Conservation (phyloP, 768 basidiomycete genomes). For the Suillus plorans region DNA sequence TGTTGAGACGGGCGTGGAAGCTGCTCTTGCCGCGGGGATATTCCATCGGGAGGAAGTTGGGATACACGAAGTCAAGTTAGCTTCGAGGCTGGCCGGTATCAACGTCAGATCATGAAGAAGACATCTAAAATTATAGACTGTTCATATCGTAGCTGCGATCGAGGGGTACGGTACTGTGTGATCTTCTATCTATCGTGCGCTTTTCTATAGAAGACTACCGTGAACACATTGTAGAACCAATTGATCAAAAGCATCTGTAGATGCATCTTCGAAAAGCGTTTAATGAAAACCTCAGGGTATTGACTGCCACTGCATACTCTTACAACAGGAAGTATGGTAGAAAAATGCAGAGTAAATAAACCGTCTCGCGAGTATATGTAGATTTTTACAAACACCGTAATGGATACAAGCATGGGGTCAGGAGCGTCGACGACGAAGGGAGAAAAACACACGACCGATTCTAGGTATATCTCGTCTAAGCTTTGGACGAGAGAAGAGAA, state of each 20-base stretch:
- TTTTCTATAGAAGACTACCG: neutral
- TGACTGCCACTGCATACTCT: neutral
- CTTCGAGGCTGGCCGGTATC: conserved; percentile 46
- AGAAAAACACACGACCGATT: conserved; percentile 1
- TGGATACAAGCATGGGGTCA: conserved; percentile 32
- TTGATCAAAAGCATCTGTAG: neutral
- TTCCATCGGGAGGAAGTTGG: conserved; percentile 90
- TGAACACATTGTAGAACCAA: neutral
- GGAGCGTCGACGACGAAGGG: conserved; percentile 4
- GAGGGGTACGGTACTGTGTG: neutral
- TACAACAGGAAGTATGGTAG: conserved; percentile 14
- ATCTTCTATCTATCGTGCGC: neutral
- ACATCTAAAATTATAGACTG: neutral
- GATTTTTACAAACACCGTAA: conserved; percentile 24
- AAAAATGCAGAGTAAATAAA: conserved; percentile 32
- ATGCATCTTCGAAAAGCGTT: neutral
- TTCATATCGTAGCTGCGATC: neutral
- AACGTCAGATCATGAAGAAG: conserved; percentile 40
- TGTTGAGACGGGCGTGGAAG: conserved; percentile 74
- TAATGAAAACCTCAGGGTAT: neutral
- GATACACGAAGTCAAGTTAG: conserved; percentile 77
- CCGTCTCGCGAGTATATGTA: conserved; percentile 32
- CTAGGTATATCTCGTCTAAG: neutral
- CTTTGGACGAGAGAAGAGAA: conserved; percentile 5
- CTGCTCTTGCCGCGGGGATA: conserved; percentile 94